These are phyloP conservation scores for Pythium rhizo-oryzae DNA, from an alignment of 352 stramenopile species.

Conservation along the genomic window DNA sequence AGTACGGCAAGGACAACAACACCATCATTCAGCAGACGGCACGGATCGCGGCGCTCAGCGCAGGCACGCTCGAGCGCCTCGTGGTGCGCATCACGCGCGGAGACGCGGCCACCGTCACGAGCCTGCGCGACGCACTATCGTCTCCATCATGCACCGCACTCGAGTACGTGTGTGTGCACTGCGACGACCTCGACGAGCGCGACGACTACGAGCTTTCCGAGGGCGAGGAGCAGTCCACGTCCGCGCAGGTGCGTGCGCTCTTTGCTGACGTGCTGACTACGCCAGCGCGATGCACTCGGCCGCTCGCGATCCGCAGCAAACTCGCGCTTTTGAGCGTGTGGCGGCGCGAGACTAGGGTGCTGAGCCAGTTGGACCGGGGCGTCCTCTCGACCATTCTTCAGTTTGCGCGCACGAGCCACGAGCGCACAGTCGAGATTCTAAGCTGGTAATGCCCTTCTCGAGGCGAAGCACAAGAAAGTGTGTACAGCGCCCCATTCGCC, in stretches of 20 bases:
- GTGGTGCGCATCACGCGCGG: conserved; percentile 8
- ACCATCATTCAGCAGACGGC: background rate
- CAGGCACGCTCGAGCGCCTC: background rate
- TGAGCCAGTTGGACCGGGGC: background rate
- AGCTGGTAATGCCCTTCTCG: no score
- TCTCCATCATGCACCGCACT: no score
- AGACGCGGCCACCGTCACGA: background rate
- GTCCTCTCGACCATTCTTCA: background rate
- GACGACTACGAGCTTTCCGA: background rate
- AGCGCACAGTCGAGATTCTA: background rate
- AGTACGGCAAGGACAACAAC: conserved; percentile 5
- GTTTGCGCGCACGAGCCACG: background rate
- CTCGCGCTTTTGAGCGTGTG: conserved; percentile 5
- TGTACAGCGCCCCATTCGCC: no score
- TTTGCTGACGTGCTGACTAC: background rate
- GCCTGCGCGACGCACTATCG: background rate
- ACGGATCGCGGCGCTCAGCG: background rate
- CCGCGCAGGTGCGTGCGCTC: background rate
- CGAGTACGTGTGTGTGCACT: conserved; percentile 18
- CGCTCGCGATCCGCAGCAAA: background rate
- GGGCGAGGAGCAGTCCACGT: background rate
- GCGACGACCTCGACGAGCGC: conserved; percentile 2
- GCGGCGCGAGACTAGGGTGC: no score
- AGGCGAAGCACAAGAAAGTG: no score
- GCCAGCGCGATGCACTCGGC: background rate